phyloP scores from a whole-genome alignment of 2,329 filamentous ascomycete species.

The Fusarium siculi region DNA sequence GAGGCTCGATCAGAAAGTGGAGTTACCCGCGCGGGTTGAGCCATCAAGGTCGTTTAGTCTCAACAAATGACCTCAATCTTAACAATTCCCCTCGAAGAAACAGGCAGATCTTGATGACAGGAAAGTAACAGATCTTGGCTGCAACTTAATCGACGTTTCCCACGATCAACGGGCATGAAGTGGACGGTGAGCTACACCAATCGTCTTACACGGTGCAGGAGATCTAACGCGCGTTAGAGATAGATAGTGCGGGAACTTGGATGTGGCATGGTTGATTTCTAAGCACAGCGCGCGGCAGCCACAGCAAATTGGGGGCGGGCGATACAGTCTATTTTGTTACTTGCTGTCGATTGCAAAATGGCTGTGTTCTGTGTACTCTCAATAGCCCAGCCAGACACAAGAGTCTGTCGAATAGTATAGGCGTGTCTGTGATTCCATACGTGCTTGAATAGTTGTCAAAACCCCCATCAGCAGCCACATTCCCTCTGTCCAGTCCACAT shows the following conservation, averaged over 20 bases:
- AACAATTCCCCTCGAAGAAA: neutral
- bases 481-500: neutral
- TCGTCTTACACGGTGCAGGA: neutral
- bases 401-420: neutral
- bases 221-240: slow-evolving; percentile 8
- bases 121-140: neutral
- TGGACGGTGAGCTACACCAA: neutral
- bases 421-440: neutral
- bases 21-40: neutral
- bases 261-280: neutral
- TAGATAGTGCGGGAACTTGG: neutral
- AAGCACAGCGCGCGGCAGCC: neutral
- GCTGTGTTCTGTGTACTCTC: neutral
- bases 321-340: neutral
- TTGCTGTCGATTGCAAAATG: neutral
- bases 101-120: neutral
- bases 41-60: neutral
- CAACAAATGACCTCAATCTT: neutral
- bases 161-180: neutral
- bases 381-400: neutral
- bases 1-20: neutral
- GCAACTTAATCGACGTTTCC: neutral
- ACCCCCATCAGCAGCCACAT: no score
- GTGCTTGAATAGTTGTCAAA: neutral
- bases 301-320: neutral